phyloP scores from a whole-genome alignment of 352 stramenopile species.

The Phytophthora uliginosa region DNA sequence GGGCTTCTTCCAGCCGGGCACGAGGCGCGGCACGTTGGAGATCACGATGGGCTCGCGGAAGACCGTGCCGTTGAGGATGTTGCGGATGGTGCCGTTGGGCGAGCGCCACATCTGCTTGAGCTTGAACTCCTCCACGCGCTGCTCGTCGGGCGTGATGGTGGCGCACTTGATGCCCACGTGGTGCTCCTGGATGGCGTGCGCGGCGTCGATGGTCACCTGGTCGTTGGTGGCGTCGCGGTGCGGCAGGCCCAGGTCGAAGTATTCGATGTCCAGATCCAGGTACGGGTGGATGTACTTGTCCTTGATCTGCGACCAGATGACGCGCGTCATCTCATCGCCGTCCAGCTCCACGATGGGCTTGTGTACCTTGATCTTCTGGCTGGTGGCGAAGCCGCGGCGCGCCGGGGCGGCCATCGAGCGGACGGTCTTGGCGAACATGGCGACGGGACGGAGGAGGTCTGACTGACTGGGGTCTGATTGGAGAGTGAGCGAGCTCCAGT shows the following conservation, averaged over 20 bases:
- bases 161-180: conserved; percentile 88
- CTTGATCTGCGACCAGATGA: conserved; percentile 74
- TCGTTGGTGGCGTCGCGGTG: conserved; percentile 85
- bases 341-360: conserved; percentile 85
- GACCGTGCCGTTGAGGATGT: conserved; percentile 85
- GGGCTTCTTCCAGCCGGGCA: conserved; percentile 83
- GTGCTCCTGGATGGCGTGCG: conserved; percentile 75
- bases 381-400: conserved; percentile 53
- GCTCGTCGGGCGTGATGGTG: conserved; percentile 88
- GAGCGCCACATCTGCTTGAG: conserved; percentile 78
- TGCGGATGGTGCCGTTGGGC: conserved; percentile 87
- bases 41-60: conserved; percentile 89
- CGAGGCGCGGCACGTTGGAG: conserved; percentile 80
- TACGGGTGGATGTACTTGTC: conserved; percentile 84
- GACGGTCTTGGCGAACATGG: conserved; percentile 71
- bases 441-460: too few species aligned
- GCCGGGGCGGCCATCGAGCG: conserved; percentile 41
- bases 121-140: conserved; percentile 81
- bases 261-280: conserved; percentile 84
- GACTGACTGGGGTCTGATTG: conserved; percentile 31
- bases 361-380: conserved; percentile 78
- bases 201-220: conserved; percentile 81
- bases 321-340: conserved; percentile 86
- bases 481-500: conserved; percentile 30
- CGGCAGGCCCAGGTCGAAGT: conserved; percentile 81